Conservation (phyloP, 2,329 filamentous ascomycete genomes). For the Aspergillus sp. region DNA sequence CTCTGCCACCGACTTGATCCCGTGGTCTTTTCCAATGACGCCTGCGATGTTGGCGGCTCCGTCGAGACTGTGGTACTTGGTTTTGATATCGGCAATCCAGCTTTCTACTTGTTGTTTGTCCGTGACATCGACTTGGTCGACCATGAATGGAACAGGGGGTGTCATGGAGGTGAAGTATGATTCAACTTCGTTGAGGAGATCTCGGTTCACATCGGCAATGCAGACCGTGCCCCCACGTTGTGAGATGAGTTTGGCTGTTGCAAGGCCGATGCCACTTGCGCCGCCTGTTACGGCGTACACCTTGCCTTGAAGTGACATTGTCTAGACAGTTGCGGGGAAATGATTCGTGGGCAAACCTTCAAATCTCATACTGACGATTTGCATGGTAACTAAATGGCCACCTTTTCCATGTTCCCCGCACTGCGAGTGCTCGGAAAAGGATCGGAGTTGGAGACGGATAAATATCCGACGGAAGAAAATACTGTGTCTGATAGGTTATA, state of each 20-base stretch:
- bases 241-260: background rate
- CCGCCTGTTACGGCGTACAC: background rate
- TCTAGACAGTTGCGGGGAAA: no score
- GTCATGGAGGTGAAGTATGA: background rate
- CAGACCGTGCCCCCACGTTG: background rate
- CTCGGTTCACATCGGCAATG: background rate
- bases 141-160: background rate
- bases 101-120: background rate
- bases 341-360: no score
- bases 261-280: conserved; percentile 2
- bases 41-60: background rate
- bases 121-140: background rate
- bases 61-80: background rate
- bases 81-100: background rate
- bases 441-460: no score
- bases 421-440: no score
- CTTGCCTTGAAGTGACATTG: conserved; percentile 6
- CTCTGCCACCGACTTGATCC: background rate
- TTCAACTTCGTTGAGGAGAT: background rate
- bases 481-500: no score
- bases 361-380: no score
- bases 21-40: background rate
- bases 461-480: no score
- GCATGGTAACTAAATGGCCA: no score
- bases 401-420: no score